phyloP scores from a whole-genome alignment of 2,329 filamentous ascomycete genomes.

The Cladosporium velox region DNA sequence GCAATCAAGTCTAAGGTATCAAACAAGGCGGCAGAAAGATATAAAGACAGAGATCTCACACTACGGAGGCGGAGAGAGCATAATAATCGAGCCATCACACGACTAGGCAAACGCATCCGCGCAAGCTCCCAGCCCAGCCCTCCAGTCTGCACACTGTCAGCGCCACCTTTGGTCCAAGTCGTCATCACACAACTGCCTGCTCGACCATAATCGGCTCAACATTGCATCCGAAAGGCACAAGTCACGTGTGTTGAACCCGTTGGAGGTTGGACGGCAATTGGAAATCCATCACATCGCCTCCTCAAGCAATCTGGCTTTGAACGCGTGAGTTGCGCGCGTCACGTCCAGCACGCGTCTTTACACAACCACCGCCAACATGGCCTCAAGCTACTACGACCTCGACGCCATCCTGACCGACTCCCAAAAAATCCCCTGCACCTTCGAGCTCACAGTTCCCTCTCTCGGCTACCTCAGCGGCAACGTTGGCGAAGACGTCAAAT shows the following conservation, averaged over 20 bases:
- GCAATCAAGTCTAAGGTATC: too few species aligned
- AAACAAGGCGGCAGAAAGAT: background rate
- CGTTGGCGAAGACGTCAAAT: constrained; percentile 69
- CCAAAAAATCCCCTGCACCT: constrained; percentile 95
- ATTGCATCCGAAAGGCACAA: background rate
- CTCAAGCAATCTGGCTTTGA: background rate
- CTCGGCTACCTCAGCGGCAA: constrained; percentile 90
- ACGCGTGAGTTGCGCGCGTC: background rate
- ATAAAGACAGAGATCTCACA: background rate
- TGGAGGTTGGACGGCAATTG: background rate
- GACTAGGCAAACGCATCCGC: constrained; percentile 24
- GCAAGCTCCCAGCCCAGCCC: constrained; percentile 18
- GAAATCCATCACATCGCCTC: background rate
- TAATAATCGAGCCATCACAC: constrained; percentile 6
- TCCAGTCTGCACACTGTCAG: background rate
- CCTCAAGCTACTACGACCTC: constrained; percentile 72
- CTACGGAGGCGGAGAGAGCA: background rate
- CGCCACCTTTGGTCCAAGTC: constrained; percentile 16
- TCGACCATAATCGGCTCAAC: constrained; percentile 1
- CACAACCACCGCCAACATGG: constrained; percentile 35
- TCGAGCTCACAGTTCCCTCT: constrained; percentile 83
- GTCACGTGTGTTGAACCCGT: background rate
- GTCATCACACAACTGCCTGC: constrained; percentile 17
- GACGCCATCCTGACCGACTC: constrained; percentile 83
- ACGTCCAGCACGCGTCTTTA: background rate